These are phyloP conservation scores for Plasmodium gaboni DNA, from an alignment of 169 alveolate species.

Conservation along the genomic window DNA sequence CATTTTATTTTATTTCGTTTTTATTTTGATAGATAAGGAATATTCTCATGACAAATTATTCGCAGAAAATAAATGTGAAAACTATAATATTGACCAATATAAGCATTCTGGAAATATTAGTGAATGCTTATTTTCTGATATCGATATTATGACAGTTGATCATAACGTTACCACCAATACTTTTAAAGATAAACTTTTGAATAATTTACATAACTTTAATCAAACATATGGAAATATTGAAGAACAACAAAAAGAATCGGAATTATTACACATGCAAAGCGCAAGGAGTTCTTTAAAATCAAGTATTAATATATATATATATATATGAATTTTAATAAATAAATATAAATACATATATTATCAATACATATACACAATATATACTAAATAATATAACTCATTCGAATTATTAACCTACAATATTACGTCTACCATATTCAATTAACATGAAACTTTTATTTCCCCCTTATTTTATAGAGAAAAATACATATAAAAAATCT, in stretches of 20 bases:
- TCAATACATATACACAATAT: too few relatives aligned
- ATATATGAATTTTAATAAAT: background rate
- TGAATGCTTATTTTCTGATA: conserved; percentile 45
- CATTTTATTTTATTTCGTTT: background rate
- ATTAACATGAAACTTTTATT: background rate
- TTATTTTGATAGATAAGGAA: conserved; percentile 28
- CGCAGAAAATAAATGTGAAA: background rate
- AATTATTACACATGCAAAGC: conserved; percentile 71
- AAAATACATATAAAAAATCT: conserved; percentile 59
- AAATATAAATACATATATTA: background rate
- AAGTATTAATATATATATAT: conserved; percentile 19
- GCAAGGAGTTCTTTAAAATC: conserved; percentile 69
- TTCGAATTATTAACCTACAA: background rate
- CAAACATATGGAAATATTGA: conserved; percentile 7
- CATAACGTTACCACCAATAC: background rate
- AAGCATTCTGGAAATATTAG: conserved; percentile 8
- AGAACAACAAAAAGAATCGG: conserved; percentile 19
- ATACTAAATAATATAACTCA: too few relatives aligned
- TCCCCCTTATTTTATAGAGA: conserved; percentile 17
- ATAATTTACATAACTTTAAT: conserved; percentile 12
- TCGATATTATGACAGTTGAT: conserved; percentile 17
- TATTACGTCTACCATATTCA: background rate
- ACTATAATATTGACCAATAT: background rate
- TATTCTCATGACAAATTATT: conserved; percentile 7
- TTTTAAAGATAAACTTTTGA: background rate